Evolutionary conservation across 2,329 filamentous ascomycete species (phyloP).

Genomic region (Fusarium oxysporum): DNA sequence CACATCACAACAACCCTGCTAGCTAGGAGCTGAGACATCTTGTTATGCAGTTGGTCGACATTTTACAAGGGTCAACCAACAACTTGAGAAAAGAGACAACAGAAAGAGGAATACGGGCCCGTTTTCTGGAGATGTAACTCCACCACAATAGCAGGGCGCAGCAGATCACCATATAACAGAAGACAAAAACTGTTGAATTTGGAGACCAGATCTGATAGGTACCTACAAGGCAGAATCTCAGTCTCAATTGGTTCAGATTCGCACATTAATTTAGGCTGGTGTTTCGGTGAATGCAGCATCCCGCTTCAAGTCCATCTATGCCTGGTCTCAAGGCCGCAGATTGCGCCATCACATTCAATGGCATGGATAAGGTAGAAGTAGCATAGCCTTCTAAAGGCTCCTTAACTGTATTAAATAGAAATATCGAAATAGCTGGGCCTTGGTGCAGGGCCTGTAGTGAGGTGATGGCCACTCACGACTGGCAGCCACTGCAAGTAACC

Average conservation of each 20-base stretch:
- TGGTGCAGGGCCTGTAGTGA: not conserved
- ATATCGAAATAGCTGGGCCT: rapidly evolving
- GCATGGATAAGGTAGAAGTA: not conserved
- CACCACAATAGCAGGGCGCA: not conserved
- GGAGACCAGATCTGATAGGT: not conserved
- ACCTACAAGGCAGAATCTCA: not conserved
- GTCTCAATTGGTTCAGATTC: not conserved
- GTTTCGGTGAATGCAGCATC: not conserved
- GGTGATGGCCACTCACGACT: not conserved
- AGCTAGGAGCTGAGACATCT: not conserved
- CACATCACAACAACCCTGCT: not conserved
- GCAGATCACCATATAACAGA: not conserved
- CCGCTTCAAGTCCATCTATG: not conserved
- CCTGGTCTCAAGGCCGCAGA: not conserved
- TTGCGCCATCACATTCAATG: not conserved
- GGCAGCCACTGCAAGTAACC: constrained; percentile 6
- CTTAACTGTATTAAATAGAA: not conserved
- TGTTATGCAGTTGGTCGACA: not conserved
- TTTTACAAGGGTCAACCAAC: not conserved
- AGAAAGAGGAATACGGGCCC: not conserved
- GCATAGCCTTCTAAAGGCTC: not conserved
- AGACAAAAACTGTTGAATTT: no score
- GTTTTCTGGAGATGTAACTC: not conserved
- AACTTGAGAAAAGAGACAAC: not conserved
- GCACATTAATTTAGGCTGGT: rapidly evolving